Evolutionary conservation across 805 yeast genomes (phyloP), one percentile per base, ranked within the genome.

Genomic region (Schwanniomyces sp.): DNA sequence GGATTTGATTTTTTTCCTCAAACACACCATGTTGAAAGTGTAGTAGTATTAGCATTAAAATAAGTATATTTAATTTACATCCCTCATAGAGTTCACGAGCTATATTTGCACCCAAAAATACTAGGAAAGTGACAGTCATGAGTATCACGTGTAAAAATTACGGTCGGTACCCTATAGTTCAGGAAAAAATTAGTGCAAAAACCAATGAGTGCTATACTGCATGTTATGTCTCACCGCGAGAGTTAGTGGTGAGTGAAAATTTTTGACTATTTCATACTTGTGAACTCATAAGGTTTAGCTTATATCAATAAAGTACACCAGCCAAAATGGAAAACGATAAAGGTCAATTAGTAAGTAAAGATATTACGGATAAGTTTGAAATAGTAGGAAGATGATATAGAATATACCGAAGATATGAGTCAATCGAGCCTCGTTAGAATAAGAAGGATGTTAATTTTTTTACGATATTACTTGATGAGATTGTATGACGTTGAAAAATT

Each of bases 281-380:
- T 39, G 43, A 44, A 29, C 32, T 32, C 26, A 18, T 18, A 40
- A 34, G 40, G 30, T 38, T 27, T 39, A 43, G 41, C 50, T 47
- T 40, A 40, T 36, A 46, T 42, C 40, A 28, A 39, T 30, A 39
- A 38, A 44, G 43, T 44, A 47, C 43, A 47, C 44, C 66, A 70
- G 71, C 64, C 87, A 90, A 79, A 73, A 92, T 92, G 99, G 98
- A 92, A 87, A 92, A 94, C 99, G 98, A 94, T 79, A 91, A 89
- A 84, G 98, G 99, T 80, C 96, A 91, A 85, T 86, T 91, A 81
- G 97, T 90, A 88, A 79, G 96, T 89, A 64, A 43, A 45, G 40
- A 49, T 38, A 46, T 32, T 32, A 32, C 11, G 36, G 36, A 18
- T 32, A 14, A 21, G 10, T 32, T 32, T 32, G 21, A 32, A 32